A percentile compares a stretch with the other conserved stretches of the same genome.
These are phyloP conservation scores for Salix udensis DNA, from an alignment of 345 rosid species.

Conservation along the genomic window DNA sequence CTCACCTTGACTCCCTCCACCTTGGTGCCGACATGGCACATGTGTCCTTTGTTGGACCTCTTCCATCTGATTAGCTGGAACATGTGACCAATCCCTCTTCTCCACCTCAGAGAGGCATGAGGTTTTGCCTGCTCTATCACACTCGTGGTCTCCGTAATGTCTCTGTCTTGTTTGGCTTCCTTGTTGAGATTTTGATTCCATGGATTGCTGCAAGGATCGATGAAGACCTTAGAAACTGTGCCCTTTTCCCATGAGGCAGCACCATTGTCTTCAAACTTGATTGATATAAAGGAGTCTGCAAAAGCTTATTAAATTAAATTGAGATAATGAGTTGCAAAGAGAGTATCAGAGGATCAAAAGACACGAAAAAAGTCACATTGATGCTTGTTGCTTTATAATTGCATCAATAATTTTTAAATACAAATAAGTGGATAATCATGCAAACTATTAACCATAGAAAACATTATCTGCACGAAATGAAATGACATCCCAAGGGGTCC, in stretches of 20 bases:
- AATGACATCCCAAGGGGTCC: neutral
- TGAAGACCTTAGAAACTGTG: slow-evolving; percentile 49
- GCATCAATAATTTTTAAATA: neutral
- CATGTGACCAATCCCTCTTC: slow-evolving; percentile 74
- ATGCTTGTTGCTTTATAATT: neutral
- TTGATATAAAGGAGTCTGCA: slow-evolving; percentile 91
- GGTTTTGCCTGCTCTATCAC: slow-evolving; percentile 66
- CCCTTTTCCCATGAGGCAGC: slow-evolving; percentile 84
- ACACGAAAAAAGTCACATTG: neutral
- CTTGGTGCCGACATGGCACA: slow-evolving; percentile 66
- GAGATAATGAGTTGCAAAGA: neutral
- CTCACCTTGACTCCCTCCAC: slow-evolving; percentile 72
- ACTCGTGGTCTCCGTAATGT: slow-evolving; percentile 29
- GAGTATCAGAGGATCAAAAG: neutral
- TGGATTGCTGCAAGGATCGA: slow-evolving; percentile 44
- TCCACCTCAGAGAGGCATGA: slow-evolving; percentile 72
- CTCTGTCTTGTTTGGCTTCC: slow-evolving; percentile 14
- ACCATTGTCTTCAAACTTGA: slow-evolving; percentile 82
- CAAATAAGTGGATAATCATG: neutral
- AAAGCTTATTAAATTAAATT: neutral
- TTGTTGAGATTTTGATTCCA: slow-evolving; percentile 21
- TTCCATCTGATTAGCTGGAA: slow-evolving; percentile 75
- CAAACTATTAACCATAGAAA: neutral
- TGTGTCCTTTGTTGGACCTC: slow-evolving; percentile 57
- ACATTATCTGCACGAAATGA: neutral